phyloP scores from a whole-genome alignment of 768 basidiomycete species.

The Lactarius tabidus region DNA sequence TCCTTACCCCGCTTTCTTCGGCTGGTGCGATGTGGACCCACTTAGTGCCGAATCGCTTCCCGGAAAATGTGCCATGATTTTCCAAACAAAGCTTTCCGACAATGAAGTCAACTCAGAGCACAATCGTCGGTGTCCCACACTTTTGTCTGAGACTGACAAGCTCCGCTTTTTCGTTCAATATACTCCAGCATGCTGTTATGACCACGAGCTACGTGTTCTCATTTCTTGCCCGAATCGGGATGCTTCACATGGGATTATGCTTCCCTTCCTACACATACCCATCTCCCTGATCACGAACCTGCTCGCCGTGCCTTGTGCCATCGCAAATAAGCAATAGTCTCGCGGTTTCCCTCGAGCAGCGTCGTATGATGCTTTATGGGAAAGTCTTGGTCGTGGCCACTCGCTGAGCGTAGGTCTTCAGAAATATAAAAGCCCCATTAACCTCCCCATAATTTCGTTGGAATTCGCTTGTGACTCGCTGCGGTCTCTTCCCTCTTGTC shows the following conservation, averaged over 20 bases:
- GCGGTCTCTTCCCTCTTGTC: constrained; percentile 5
- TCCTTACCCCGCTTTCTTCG: no score
- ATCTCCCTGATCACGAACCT: not conserved
- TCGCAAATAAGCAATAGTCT: not conserved
- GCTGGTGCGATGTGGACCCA: no score
- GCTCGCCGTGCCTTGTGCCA: not conserved
- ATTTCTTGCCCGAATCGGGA: not conserved
- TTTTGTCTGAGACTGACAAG: not conserved
- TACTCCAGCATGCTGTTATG: not conserved
- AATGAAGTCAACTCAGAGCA: not conserved
- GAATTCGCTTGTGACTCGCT: constrained; percentile 1
- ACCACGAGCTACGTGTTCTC: not conserved
- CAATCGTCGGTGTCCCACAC: not conserved
- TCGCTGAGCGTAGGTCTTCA: constrained; percentile 1
- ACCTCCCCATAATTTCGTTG: not conserved
- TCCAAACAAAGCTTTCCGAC: not conserved
- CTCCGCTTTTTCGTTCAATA: no score
- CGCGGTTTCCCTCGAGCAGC: not conserved
- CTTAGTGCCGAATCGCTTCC: no score
- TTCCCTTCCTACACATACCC: not conserved
- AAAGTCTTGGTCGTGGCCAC: not conserved
- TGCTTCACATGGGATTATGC: not conserved
- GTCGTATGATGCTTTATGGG: not conserved
- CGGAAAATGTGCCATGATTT: not conserved
- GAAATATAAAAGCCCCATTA: not conserved